phyloP scores from a whole-genome alignment of 2,329 filamentous ascomycete species.

The Fusarium annulatum region DNA sequence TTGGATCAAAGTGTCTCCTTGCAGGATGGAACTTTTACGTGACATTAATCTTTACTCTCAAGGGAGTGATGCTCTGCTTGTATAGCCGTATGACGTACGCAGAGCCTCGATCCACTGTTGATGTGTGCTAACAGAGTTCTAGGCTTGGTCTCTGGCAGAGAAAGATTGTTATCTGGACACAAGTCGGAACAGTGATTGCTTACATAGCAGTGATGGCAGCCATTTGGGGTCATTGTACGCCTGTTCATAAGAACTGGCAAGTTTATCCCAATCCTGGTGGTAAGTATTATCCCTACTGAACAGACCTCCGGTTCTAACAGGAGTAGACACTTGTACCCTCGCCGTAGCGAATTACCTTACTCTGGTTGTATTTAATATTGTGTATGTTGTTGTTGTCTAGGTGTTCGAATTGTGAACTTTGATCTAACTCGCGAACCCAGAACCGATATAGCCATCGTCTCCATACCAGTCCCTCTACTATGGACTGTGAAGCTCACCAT shows the following conservation, averaged over 20 bases:
- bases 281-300: constrained; percentile 20
- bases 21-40: constrained; percentile 56
- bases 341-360: constrained; percentile 52
- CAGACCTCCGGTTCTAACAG: background rate
- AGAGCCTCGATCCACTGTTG: background rate
- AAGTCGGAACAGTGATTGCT: constrained; percentile 43
- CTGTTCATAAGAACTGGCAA: constrained; percentile 54
- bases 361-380: constrained; percentile 52
- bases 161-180: constrained; percentile 52
- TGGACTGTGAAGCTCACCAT: constrained; percentile 53
- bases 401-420: background rate
- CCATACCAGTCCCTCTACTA: constrained; percentile 55
- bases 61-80: constrained; percentile 57
- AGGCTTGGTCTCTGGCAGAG: constrained; percentile 53
- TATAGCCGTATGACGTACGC: constrained; percentile 56
- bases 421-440: constrained; percentile 38
- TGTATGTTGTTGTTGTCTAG: constrained; percentile 38
- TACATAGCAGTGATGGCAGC: constrained; percentile 50
- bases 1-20: constrained; percentile 51
- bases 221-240: constrained; percentile 52
- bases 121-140: constrained; percentile 7
- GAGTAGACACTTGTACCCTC: constrained; percentile 49
- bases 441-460: constrained; percentile 54
- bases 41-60: constrained; percentile 56
- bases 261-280: constrained; percentile 55